phyloP scores from a whole-genome alignment of 139 green algal species.

The Microglena sp. region DNA sequence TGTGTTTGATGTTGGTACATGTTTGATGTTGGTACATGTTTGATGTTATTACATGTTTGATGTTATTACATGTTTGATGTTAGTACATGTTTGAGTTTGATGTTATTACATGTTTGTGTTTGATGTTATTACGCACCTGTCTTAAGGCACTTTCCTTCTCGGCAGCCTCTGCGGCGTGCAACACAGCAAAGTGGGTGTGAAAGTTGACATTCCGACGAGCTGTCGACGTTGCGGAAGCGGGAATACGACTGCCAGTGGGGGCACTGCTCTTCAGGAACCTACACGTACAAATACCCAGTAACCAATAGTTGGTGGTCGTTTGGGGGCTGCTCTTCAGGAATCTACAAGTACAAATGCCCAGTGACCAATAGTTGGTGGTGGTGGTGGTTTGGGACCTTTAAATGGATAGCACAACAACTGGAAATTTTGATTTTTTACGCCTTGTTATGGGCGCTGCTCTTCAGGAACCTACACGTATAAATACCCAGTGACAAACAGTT shows the following conservation, averaged over 20 bases:
- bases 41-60: too few species aligned
- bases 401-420: too few species aligned
- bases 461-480: conserved; percentile 22
- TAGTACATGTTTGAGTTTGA: too few species aligned
- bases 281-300: neutral
- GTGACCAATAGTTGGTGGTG: too few species aligned
- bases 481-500: neutral
- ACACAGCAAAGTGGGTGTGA: conserved; percentile 21
- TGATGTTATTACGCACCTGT: conserved; percentile 6
- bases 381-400: too few species aligned
- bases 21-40: too few species aligned
- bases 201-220: conserved; percentile 27
- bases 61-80: too few species aligned
- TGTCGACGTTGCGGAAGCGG: neutral
- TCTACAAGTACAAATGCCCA: too few species aligned
- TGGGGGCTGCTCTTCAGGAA: too few species aligned
- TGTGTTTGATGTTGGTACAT: too few species aligned
- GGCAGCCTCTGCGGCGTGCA: conserved; percentile 27
- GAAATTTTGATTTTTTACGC: too few species aligned
- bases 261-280: conserved; percentile 24
- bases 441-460: neutral
- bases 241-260: neutral
- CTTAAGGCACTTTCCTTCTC: conserved; percentile 13
- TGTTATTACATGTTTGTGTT: too few species aligned
- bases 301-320: neutral